These are phyloP conservation scores for Geotrichum carabidarum DNA, from an alignment of 1,139 yeast species.

Conservation along the genomic window DNA sequence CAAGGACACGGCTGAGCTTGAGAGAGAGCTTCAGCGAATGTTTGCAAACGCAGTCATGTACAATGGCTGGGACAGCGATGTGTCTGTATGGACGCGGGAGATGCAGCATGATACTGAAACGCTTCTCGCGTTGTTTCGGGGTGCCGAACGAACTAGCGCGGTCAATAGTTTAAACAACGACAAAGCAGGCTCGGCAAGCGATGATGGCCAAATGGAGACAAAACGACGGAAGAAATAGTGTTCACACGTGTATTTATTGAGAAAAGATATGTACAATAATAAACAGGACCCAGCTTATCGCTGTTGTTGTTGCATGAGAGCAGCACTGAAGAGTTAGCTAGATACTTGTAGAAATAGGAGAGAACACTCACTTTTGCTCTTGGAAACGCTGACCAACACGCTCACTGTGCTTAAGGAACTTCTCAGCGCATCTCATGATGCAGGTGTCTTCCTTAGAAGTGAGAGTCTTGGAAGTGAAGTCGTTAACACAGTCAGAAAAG, in stretches of 20 bases:
- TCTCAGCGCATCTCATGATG: constrained; percentile 88
- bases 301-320: constrained; percentile 13
- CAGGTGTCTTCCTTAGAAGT: constrained; percentile 81
- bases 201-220: neutral
- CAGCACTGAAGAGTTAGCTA: neutral
- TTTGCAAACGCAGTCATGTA: constrained; percentile 82
- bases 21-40: constrained; percentile 68
- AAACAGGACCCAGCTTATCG: constrained; percentile 2
- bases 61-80: constrained; percentile 60
- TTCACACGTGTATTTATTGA: neutral
- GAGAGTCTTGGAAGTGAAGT: constrained; percentile 86
- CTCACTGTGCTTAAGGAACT: constrained; percentile 96
- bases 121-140: constrained; percentile 35
- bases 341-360: too few relatives aligned
- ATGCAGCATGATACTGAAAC: constrained; percentile 47
- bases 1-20: constrained; percentile 48
- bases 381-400: constrained; percentile 98
- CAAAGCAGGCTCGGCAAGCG: constrained; percentile 3
- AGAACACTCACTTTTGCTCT: constrained; percentile 55
- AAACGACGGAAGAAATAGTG: constrained; percentile 7
- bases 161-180: constrained; percentile 1
- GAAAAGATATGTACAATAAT: constrained; percentile 2
- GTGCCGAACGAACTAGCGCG: constrained; percentile 28
- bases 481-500: constrained; percentile 95
- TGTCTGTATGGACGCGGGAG: constrained; percentile 57